Conservation (phyloP, 1,284 basidiomycete genomes). For the Sanguinoderma infundibulare region DNA sequence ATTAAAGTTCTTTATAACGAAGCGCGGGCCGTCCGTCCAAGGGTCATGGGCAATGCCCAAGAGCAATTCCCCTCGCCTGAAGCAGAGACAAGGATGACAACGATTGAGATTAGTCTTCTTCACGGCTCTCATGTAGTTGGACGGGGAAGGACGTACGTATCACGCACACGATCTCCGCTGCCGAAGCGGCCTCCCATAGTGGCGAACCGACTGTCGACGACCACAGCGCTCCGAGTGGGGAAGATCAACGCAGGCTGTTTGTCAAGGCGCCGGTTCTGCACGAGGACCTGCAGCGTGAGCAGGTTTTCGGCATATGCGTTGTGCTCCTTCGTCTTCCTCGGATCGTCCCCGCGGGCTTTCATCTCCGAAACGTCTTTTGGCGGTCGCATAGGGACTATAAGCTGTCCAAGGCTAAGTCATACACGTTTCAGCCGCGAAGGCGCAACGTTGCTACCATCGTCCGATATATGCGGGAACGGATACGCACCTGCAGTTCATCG, state of each 20-base stretch:
- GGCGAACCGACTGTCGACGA: too few relatives aligned
- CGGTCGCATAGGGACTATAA: background rate
- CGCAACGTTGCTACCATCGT: background rate
- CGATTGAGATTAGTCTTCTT: too few relatives aligned
- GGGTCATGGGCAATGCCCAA: slow-evolving; percentile 10
- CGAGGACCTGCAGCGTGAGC: slow-evolving; percentile 11
- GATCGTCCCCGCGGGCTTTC: background rate
- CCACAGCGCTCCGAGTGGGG: slow-evolving; percentile 8
- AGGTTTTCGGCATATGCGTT: slow-evolving; percentile 11
- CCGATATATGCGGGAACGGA: too few relatives aligned
- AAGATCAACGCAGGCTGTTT: slow-evolving; percentile 4
- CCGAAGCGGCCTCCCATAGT: too few relatives aligned
- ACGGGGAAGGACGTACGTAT: too few relatives aligned
- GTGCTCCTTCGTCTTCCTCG: background rate
- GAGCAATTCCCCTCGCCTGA: background rate
- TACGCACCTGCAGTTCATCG: slow-evolving; percentile 18
- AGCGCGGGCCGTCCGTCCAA: slow-evolving; percentile 7
- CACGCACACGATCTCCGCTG: too few relatives aligned
- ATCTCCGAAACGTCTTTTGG: background rate
- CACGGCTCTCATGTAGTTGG: too few relatives aligned
- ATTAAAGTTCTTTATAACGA: slow-evolving; percentile 4
- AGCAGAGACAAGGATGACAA: too few relatives aligned
- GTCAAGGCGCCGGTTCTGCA: slow-evolving; percentile 20
- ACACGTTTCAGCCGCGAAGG: too few relatives aligned
- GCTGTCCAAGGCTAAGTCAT: background rate